Conservation (phyloP, 495 filamentous ascomycete genomes). For the Hyaloscypha bicolor region DNA sequence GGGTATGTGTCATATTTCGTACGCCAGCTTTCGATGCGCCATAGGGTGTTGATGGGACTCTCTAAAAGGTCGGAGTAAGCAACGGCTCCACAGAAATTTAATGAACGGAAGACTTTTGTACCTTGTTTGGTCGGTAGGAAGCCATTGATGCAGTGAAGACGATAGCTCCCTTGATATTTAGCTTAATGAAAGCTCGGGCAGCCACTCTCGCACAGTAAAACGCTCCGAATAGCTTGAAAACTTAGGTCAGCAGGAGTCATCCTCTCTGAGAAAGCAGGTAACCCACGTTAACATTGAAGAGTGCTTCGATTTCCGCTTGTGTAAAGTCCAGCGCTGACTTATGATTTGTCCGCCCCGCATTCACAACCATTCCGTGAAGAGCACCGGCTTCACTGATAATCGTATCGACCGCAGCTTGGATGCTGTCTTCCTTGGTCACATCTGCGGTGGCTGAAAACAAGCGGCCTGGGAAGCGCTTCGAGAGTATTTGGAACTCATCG, state of each 20-base stretch:
- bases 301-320: constrained; percentile 14
- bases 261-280: neutral
- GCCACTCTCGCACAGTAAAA: constrained; percentile 21
- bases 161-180: constrained; percentile 23
- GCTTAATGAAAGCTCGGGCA: constrained; percentile 18
- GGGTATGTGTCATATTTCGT: constrained; percentile 78
- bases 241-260: neutral
- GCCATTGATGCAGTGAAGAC: constrained; percentile 28
- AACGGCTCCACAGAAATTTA: neutral
- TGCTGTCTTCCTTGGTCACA: constrained; percentile 22
- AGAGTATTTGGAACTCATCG: constrained; percentile 14
- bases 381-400: constrained; percentile 17
- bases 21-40: constrained; percentile 88
- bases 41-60: constrained; percentile 45
- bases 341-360: constrained; percentile 22
- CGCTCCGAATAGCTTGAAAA: constrained; percentile 14
- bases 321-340: constrained; percentile 23
- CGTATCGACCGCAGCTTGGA: constrained; percentile 14
- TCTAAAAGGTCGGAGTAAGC: neutral
- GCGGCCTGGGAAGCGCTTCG: constrained; percentile 9
- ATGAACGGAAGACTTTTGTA: neutral
- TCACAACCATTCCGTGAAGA: constrained; percentile 20
- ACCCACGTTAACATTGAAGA: constrained; percentile 20
- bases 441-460: constrained; percentile 12
- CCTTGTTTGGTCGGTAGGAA: constrained; percentile 16